Base-by-base conservation (phyloP, 2,329 filamentous ascomycete species). In the Uncinocarpus reesii region DNA sequence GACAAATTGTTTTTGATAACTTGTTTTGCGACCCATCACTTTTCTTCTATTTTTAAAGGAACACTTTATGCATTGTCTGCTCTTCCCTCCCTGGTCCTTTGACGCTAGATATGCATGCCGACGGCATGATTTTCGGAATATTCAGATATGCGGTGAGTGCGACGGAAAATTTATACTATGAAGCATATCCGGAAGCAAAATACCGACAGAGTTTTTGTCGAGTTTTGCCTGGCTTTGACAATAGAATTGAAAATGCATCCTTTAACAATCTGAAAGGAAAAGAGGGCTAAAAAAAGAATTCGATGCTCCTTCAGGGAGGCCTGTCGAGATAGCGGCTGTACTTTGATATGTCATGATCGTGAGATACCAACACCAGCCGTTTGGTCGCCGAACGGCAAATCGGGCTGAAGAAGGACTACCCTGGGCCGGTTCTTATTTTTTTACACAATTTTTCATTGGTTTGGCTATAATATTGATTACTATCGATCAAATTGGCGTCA, bases 131-230 rank as follows among this genome's bases (percentile, higher is more conserved):
- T 13, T 16, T 31, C 34, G 28, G 11, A 36, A 21, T 7, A 24
- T 34, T 41, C 28, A 41, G 29, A 47, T 32, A 32, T 47, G 45
- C 45, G 45, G 45, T 47, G 45, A 47, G 28, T 16, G 26, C 7
- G 8, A 28, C 23, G 28, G n/a, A 26, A 32, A 46, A 2, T 3
- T 26, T 21, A 20, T n/a, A 23, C 15, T 24, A 24, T 40, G 36
- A 24, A 24, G 31, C 20, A 36, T 36, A 28, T 21, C 42, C 24
- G 21, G 21, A 28, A 24, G 34, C 42, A 26, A 32, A 15, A 16
- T 8, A 44, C 29, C 32, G 13, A 28, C n/a, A 37, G 21, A 32
- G 11, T 6, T 11, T 6, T 28, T 6, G 26, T 28, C 6, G 11
- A 28, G 11, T 28, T 28, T 6, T 23, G 32, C 26, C 2, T 29